Evolutionary conservation across 2,329 filamentous ascomycete species (phyloP).

Genomic region (Truncatella angustata): DNA sequence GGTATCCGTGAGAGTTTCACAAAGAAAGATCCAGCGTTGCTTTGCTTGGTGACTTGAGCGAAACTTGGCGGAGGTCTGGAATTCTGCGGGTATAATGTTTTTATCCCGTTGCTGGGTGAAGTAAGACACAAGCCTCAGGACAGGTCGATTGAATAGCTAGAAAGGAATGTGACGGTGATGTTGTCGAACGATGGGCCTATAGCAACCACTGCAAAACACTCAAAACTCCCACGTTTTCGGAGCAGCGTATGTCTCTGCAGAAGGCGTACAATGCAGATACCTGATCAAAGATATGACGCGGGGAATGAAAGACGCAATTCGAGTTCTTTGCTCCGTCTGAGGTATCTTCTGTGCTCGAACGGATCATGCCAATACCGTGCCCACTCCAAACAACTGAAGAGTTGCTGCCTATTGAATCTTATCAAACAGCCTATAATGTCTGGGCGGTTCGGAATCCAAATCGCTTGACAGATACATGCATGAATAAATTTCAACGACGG

Average conservation of each 20-base stretch:
- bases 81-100: too few species aligned
- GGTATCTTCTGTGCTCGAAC: not conserved
- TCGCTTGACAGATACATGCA: too few species aligned
- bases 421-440: too few species aligned
- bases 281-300: not conserved
- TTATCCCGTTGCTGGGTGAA: not conserved
- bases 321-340: conserved; percentile 3
- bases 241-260: not conserved
- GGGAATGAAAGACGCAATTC: not conserved
- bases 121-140: conserved; percentile 1
- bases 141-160: not conserved
- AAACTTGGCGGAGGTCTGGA: too few species aligned
- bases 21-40: too few species aligned
- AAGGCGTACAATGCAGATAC: not conserved
- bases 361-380: not conserved
- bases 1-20: too few species aligned
- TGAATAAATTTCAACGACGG: too few species aligned
- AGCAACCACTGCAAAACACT: not conserved
- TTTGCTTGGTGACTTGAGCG: too few species aligned
- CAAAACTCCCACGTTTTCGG: conserved; percentile 4
- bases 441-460: too few species aligned
- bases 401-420: too few species aligned
- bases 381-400: not conserved
- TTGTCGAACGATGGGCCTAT: not conserved
- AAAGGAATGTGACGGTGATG: not conserved